Base-by-base conservation (phyloP, 148 eudicot species). In the Nyssa sinensis region DNA sequence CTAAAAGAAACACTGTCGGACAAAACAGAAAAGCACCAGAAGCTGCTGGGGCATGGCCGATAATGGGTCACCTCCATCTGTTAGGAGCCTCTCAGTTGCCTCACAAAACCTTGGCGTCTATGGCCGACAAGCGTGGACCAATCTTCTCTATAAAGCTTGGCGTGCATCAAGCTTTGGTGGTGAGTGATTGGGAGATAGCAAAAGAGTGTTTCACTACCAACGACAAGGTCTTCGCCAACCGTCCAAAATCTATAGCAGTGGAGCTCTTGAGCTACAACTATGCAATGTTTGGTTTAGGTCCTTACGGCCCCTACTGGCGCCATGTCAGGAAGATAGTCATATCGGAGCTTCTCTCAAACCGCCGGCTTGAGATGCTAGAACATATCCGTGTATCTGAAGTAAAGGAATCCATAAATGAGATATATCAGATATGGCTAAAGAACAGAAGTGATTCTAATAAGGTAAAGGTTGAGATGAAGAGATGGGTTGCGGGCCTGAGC, bases 91-190 rank as follows among this genome's bases (percentile, higher is more conserved):
- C 61, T 5, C 31, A 62, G 27, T 68, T 63, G 10, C 41, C 33
- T 14, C 76, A 73, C 17, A 37, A 28, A 39, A 63, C 68, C 60
- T 28, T 74, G 2, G 69, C n/a, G 5, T n/a, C 49, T 21, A 64
- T 74, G 77, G 77, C 62, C 6, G 77, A 74, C 6, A 51, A 29
- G 1, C 51, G 64, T 14, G 77, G 77, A 5, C 69, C 77, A 59
- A 64, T 74, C 30, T 74, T 74, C 62, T 12, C 70, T 0, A 12
- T 74, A 6, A 17, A 29, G 29, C 69, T 64, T 14, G 70, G 77
- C 9, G 5, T 13, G 5, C 30, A 30, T 6, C 62, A 7, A 8
- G 13, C 62, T 6, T 27, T 74, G 37, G 76, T 74, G n/a, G 35
- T 74, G 35, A 74, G 69, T 69, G 19, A 29, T 37, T 28, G 30